phyloP scores from a whole-genome alignment of 345 rosid species.

The Eucalyptus sp. region DNA sequence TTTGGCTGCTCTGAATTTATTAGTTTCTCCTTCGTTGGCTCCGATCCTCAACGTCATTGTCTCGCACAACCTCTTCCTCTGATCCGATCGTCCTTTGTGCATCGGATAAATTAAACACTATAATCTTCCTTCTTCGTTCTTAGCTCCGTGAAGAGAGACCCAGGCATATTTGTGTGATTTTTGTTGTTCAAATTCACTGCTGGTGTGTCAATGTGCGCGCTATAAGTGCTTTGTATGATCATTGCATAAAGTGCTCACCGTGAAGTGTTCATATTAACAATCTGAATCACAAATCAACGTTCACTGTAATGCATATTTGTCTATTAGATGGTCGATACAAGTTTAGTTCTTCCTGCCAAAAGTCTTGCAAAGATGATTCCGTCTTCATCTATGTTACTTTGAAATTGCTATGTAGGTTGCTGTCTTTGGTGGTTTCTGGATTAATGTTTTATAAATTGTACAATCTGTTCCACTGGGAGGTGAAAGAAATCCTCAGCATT shows the following conservation, averaged over 20 bases:
- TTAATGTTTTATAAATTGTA: background rate
- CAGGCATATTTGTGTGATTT: background rate
- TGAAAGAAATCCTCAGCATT: too few species aligned
- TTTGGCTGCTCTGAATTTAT: too few species aligned
- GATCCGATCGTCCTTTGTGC: background rate
- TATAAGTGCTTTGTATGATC: too few species aligned
- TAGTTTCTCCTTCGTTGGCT: too few species aligned
- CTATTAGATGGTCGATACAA: background rate
- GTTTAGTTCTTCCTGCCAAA: background rate
- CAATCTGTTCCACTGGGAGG: too few species aligned
- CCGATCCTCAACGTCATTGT: too few species aligned
- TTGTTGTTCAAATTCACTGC: background rate
- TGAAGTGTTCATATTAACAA: too few species aligned
- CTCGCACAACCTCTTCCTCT: background rate
- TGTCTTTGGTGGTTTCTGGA: background rate
- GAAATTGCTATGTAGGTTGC: background rate
- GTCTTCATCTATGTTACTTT: too few species aligned
- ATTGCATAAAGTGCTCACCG: accelerated
- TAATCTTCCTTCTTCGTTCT: background rate
- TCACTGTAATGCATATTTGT: too few species aligned
- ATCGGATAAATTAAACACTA: background rate
- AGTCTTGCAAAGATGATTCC: background rate
- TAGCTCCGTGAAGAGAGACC: background rate
- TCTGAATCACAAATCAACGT: too few species aligned
- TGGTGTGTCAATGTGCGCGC: background rate